These are phyloP conservation scores for Lojkania enalia DNA, from an alignment of 2,329 filamentous ascomycete genomes.

Conservation along the genomic window DNA sequence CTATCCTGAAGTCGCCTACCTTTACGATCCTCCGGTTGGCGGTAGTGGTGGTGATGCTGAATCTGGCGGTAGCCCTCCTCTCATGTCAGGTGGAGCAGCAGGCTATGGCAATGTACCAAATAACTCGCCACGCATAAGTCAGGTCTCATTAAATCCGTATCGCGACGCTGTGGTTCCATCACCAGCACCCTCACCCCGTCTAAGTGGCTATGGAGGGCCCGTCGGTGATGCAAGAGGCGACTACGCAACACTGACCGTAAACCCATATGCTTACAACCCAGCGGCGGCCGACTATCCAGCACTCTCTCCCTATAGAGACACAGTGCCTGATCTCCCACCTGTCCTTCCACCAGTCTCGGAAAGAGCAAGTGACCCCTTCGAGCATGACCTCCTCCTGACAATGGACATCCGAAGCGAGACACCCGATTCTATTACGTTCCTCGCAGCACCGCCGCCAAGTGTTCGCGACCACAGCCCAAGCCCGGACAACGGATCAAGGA, in stretches of 20 bases:
- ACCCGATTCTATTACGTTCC: constrained; percentile 29
- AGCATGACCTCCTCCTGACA: constrained; percentile 32
- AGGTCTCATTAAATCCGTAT: constrained; percentile 16
- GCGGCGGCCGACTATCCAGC: constrained; percentile 25
- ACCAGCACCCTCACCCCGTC: constrained; percentile 24
- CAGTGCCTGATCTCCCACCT: constrained; percentile 7
- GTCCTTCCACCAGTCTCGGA: constrained; percentile 15
- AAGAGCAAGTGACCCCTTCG: constrained; percentile 24
- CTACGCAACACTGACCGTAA: constrained; percentile 19
- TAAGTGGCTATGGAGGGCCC: constrained; percentile 15
- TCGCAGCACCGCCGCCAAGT: constrained; percentile 23
- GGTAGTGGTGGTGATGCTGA: constrained; percentile 22
- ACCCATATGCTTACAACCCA: constrained; percentile 21
- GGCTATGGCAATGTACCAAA: constrained; percentile 14
- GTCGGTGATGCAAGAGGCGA: constrained; percentile 20
- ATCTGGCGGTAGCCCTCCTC: constrained; percentile 15
- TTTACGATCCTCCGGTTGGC: constrained; percentile 37
- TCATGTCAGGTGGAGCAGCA: constrained; percentile 28
- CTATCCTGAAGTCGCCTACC: constrained; percentile 38
- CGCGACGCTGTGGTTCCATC: constrained; percentile 24
- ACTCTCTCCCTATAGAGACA: constrained; percentile 23
- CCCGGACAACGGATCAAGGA: neutral
- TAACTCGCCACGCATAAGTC: constrained; percentile 9
- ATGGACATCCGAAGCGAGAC: constrained; percentile 34
- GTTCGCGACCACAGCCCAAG: constrained; percentile 8